Base-by-base conservation (phyloP, 106 monocot species). In the Triglochin maritima region DNA sequence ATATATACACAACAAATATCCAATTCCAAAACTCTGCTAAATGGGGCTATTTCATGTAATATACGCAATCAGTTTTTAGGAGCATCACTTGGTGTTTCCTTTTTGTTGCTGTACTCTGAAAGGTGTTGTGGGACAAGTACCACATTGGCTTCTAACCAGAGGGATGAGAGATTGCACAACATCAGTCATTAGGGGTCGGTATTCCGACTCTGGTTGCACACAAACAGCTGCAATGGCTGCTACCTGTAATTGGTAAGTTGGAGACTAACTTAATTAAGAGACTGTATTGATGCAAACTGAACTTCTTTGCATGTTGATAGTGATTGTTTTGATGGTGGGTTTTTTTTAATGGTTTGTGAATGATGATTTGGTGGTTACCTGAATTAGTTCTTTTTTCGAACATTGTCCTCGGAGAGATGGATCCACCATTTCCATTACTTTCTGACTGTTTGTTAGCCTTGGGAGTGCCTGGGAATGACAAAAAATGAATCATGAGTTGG, bases 211-310 rank as follows among this genome's bases (percentile, higher is more conserved):
- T 56, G 95, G 64, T 70, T 96, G 95, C 49, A 96, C 76, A 53
- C 95, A 96, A 10, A 96, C 83, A n/a, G 95, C 90, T 29, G 87
- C 90, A 60, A 96, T 96, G 15, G 95, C 95, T 70, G 95, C 95
- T 69, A 96, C 70, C 95, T 96, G 79, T 61, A 5, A 51, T 16
- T 59, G 7, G 12, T 3, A 59, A 29, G 49, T 4, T 11, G 7
- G 45, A 44, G 2, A 46, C 17, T 17, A 59, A 65, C 11, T 58
- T 5, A 17, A 44, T 42, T 43, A 16, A 44, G n/a, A 11, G n/a
- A 7, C 14, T 29, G n/a, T 43, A 66, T 52, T 52, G 7, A 52
- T 7, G 9, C 52, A 52, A 53, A 41, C 29, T 66, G 50, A 66
- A 66, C 46, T 17, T 58, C 5, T 7, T 65, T 47, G 9, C 48